These are phyloP conservation scores for Albatrellus ellisii DNA, from an alignment of 768 basidiomycete species.

Conservation along the genomic window DNA sequence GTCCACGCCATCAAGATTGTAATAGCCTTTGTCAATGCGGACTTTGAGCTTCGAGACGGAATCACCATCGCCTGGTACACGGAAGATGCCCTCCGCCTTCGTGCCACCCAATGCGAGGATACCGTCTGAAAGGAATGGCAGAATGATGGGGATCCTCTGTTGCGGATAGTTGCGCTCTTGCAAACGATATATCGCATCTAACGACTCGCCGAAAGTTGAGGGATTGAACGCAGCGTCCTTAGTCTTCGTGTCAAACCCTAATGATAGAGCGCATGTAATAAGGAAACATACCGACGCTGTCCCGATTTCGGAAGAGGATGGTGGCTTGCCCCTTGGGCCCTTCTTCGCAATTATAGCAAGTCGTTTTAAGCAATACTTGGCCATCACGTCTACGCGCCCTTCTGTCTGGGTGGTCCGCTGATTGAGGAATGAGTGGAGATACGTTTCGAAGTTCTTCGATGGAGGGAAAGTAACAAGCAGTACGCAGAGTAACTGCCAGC, in stretches of 20 bases:
- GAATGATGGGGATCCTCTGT: constrained; percentile 80
- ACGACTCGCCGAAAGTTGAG: constrained; percentile 84
- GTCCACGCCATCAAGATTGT: constrained; percentile 79
- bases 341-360: constrained; percentile 64
- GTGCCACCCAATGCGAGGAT: constrained; percentile 82
- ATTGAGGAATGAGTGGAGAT: constrained; percentile 69
- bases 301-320: constrained; percentile 77
- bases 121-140: constrained; percentile 87
- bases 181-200: constrained; percentile 71
- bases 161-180: constrained; percentile 81
- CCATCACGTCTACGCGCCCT: constrained; percentile 80
- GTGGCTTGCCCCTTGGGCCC: constrained; percentile 78
- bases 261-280: background rate
- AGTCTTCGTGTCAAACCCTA: constrained; percentile 7
- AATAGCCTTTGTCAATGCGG: constrained; percentile 83
- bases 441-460: constrained; percentile 84
- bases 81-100: constrained; percentile 83
- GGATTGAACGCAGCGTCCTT: constrained; percentile 92
- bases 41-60: constrained; percentile 79
- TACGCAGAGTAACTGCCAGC: constrained; percentile 90
- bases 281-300: constrained; percentile 59
- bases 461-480: constrained; percentile 87
- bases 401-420: constrained; percentile 52
- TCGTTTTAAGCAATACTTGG: constrained; percentile 80
- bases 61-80: constrained; percentile 85